A percentile compares a stretch with the other conserved stretches of the same genome.
These are phyloP conservation scores for Phytophthora chlamydospora DNA, from an alignment of 352 stramenopile genomes.

Conservation along the genomic window DNA sequence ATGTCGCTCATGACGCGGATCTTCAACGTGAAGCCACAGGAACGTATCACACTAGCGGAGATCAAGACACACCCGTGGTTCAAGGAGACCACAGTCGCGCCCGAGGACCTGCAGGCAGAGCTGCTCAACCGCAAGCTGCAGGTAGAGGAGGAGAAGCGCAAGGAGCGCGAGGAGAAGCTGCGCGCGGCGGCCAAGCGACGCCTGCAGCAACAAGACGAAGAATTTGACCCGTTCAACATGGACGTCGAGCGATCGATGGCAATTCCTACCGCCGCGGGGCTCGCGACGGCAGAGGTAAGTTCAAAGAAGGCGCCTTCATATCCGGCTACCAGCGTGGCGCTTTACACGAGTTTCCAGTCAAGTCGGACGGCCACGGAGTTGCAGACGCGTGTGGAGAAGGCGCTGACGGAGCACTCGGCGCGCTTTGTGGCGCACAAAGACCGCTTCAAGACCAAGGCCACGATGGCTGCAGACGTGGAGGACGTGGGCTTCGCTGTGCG, in stretches of 20 bases:
- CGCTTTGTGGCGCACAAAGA: constrained; percentile 61
- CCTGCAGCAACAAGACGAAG: constrained; percentile 42
- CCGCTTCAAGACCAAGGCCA: constrained; percentile 80
- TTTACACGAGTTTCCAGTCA: constrained; percentile 84
- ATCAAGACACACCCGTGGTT: constrained; percentile 82
- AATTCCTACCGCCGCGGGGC: constrained; percentile 17
- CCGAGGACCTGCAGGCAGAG: constrained; percentile 55
- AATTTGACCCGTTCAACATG: constrained; percentile 70
- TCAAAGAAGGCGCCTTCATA: constrained; percentile 57
- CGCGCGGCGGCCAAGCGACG: constrained; percentile 43
- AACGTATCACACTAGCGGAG: constrained; percentile 78
- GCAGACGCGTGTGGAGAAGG: constrained; percentile 61
- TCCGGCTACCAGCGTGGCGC: constrained; percentile 56
- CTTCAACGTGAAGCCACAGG: constrained; percentile 71
- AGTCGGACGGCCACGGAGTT: constrained; percentile 50
- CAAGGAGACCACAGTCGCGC: constrained; percentile 47
- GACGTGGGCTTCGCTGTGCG: constrained; percentile 62
- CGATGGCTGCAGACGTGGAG: constrained; percentile 48
- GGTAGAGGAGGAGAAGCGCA: constrained; percentile 72
- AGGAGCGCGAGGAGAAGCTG: constrained; percentile 65
- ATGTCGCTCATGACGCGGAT: constrained; percentile 79
- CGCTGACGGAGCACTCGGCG: constrained; percentile 53
- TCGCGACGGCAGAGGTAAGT: constrained; percentile 39
- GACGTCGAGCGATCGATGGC: constrained; percentile 52
- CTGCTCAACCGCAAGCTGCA: constrained; percentile 68